phyloP scores from a whole-genome alignment of 2,329 filamentous ascomycete genomes.

The Xylaria sp. region DNA sequence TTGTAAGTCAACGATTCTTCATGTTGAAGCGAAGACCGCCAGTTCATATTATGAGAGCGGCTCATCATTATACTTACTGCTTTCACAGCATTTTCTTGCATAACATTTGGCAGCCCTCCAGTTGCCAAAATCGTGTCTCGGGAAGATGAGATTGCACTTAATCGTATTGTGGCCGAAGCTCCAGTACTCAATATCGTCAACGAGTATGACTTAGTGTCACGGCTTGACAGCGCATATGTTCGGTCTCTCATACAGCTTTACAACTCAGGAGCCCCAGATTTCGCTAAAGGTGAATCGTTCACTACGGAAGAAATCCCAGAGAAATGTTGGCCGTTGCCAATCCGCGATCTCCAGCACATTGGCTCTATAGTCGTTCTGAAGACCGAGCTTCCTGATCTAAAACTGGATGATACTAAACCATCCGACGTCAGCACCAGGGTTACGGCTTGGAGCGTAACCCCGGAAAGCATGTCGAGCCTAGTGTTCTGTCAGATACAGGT shows the following conservation, averaged over 20 bases:
- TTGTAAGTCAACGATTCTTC: not conserved
- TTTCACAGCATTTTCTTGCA: constrained; percentile 1
- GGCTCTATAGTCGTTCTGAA: constrained; percentile 7
- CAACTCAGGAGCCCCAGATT: not conserved
- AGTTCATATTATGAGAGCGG: not conserved
- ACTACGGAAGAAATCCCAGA: not conserved
- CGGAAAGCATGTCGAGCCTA: not conserved
- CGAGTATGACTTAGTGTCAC: constrained; percentile 5
- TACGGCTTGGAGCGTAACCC: constrained; percentile 1
- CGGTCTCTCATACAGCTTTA: constrained; percentile 1
- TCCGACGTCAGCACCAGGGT: not conserved
- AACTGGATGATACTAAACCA: not conserved
- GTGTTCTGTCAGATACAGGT: not conserved
- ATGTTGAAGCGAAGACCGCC: not conserved
- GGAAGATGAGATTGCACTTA: not conserved
- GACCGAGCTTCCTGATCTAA: constrained; percentile 4
- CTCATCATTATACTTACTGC: not conserved
- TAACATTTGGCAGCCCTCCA: constrained; percentile 4
- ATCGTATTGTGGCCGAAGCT: not conserved
- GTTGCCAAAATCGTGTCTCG: not conserved
- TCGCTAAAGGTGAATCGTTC: not conserved
- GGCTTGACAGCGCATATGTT: constrained; percentile 5
- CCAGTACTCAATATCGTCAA: constrained; percentile 1
- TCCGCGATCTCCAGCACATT: not conserved
- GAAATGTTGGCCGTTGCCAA: not conserved